These are phyloP conservation scores for Penicillium freii DNA, from an alignment of 2,329 filamentous ascomycete genomes.

Conservation along the genomic window DNA sequence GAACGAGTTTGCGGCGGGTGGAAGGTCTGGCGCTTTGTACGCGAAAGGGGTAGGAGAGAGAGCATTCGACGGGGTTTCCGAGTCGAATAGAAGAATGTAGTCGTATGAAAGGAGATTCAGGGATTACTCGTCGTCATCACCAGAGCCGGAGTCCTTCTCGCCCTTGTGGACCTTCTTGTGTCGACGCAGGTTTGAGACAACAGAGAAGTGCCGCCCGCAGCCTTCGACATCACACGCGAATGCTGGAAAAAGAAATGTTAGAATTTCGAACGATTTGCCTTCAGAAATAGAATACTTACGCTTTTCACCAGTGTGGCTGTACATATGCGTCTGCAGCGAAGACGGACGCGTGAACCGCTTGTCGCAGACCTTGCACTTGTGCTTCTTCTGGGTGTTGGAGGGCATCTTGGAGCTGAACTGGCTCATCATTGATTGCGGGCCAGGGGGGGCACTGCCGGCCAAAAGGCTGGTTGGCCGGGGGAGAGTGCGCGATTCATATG, in stretches of 20 bases:
- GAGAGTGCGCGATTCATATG: slow-evolving; percentile 80
- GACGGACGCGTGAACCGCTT: slow-evolving; percentile 95
- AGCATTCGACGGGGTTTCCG: slow-evolving; percentile 10
- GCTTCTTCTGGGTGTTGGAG: slow-evolving; percentile 96
- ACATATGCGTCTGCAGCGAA: slow-evolving; percentile 96
- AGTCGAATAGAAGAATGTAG: slow-evolving; percentile 16
- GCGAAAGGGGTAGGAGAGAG: slow-evolving; percentile 6
- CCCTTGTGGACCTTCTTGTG: slow-evolving; percentile 96
- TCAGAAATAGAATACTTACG: slow-evolving; percentile 62
- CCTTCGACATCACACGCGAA: slow-evolving; percentile 93
- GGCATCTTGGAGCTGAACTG: slow-evolving; percentile 97
- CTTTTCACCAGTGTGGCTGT: slow-evolving; percentile 97
- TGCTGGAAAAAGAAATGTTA: slow-evolving; percentile 53
- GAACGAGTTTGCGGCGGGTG: slow-evolving; percentile 6
- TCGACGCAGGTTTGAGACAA: slow-evolving; percentile 89
- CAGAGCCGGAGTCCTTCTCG: slow-evolving; percentile 41
- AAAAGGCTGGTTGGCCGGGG: slow-evolving; percentile 71
- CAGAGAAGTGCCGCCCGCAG: slow-evolving; percentile 93
- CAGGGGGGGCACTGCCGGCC: slow-evolving; percentile 66
- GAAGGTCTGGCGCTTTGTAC: slow-evolving; percentile 3
- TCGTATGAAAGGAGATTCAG: not conserved
- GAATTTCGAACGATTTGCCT: not conserved
- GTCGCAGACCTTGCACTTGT: slow-evolving; percentile 98
- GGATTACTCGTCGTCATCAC: slow-evolving; percentile 43
- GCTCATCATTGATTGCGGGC: slow-evolving; percentile 96